These are phyloP conservation scores for Prunus yedoensis DNA, from an alignment of 331 rosid species.

Conservation along the genomic window DNA sequence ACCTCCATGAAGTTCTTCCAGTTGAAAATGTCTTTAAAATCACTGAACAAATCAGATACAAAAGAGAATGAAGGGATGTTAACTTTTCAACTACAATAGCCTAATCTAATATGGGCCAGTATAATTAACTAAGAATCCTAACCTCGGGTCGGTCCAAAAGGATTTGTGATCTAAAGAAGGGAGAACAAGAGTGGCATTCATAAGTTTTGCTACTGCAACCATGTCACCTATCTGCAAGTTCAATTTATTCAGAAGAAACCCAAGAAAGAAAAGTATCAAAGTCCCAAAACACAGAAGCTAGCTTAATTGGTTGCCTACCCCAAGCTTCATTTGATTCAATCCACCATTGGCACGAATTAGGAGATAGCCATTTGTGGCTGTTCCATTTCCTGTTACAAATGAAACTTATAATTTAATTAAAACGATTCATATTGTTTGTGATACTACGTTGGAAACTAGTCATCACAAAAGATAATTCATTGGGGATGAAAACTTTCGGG, in stretches of 20 bases:
- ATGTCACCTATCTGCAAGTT: constrained; percentile 64
- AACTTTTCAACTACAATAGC: not conserved
- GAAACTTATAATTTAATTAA: constrained; percentile 15
- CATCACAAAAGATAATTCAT: not conserved
- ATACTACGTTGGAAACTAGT: too few relatives aligned
- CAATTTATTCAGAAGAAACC: not conserved
- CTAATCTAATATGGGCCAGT: not conserved
- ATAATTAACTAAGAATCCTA: not conserved
- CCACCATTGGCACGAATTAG: constrained; percentile 62
- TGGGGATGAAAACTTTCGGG: not conserved
- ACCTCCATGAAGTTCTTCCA: constrained; percentile 61
- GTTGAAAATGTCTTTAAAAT: constrained; percentile 55
- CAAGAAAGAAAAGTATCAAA: not conserved
- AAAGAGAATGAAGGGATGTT: not conserved
- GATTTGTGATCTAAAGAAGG: constrained; percentile 66
- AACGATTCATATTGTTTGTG: not conserved
- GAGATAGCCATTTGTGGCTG: constrained; percentile 55
- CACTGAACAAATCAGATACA: constrained; percentile 33
- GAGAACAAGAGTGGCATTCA: constrained; percentile 64
- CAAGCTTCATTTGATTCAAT: constrained; percentile 73
- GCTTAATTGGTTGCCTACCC: constrained; percentile 31
- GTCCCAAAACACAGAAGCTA: not conserved
- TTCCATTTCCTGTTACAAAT: constrained; percentile 31
- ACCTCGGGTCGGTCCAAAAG: constrained; percentile 70
- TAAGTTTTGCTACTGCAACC: constrained; percentile 68